Evolutionary conservation across 139 green algal species (phyloP).

Genomic region (Chlorella sp.): DNA sequence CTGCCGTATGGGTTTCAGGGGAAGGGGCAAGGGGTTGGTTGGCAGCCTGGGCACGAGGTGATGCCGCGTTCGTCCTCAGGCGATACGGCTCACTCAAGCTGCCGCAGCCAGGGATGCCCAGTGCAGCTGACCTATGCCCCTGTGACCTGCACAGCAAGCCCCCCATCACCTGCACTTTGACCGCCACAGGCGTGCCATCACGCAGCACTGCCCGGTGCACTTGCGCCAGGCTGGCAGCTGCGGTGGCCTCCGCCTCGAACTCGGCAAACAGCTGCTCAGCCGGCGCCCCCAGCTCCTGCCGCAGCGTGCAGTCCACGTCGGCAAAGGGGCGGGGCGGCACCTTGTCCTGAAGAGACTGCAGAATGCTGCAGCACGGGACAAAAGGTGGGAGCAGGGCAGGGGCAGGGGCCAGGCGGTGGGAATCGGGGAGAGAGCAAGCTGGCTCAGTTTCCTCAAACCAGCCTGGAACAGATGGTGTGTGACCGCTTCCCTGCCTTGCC

Average conservation of each 20-base stretch:
- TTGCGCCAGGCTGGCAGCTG: conserved; percentile 83
- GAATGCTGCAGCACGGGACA: conserved; percentile 35
- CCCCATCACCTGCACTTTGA: conserved; percentile 86
- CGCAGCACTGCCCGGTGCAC: conserved; percentile 72
- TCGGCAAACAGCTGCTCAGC: conserved; percentile 60
- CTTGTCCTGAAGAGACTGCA: conserved; percentile 80
- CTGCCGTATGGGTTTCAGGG: conserved; percentile 1
- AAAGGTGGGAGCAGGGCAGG: no score
- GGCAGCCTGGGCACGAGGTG: no score
- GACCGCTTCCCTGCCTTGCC: conserved; percentile 36
- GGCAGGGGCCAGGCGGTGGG: no score
- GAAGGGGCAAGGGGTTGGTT: not conserved
- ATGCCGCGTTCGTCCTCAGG: no score
- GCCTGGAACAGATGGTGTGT: no score
- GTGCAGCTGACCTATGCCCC: no score
- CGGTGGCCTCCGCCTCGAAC: conserved; percentile 74
- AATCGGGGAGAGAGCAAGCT: no score
- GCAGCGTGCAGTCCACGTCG: conserved; percentile 10
- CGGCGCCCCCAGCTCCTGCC: conserved; percentile 49
- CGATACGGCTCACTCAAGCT: no score
- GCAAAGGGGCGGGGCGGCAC: conserved; percentile 68
- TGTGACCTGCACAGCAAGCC: no score
- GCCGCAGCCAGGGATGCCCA: no score
- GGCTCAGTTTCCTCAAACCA: no score
- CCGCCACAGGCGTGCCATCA: conserved; percentile 72